Evolutionary conservation across 352 stramenopile genomes (phyloP).

Genomic region (Pythium rhizo-oryzae): DNA sequence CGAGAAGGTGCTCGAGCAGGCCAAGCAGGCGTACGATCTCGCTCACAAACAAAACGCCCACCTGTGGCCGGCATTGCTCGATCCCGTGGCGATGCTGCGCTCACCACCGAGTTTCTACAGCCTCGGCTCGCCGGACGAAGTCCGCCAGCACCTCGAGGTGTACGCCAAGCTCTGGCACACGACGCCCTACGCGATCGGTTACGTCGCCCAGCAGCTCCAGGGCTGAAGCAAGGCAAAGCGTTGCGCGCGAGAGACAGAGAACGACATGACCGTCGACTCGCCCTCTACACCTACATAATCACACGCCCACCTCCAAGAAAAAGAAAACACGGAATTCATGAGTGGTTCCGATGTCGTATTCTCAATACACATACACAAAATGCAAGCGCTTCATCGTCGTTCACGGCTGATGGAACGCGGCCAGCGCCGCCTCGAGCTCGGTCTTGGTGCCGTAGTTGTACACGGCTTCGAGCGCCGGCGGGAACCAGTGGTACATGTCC

Average conservation of each 20-base stretch:
- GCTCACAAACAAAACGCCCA: neutral
- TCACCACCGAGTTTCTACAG: neutral
- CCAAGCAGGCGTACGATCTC: neutral
- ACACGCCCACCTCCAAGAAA: no score
- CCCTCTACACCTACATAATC: no score
- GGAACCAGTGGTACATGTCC: slow-evolving; percentile 7
- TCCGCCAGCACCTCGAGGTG: slow-evolving; percentile 2
- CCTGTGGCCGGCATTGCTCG: neutral
- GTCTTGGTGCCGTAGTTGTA: neutral
- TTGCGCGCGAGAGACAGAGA: no score
- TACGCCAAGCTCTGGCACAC: slow-evolving; percentile 8
- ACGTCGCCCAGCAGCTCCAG: neutral
- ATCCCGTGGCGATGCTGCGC: neutral
- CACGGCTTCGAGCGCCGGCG: neutral
- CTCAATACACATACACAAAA: no score
- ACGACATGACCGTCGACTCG: no score
- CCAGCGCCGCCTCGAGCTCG: neutral
- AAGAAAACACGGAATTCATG: no score
- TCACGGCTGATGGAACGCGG: neutral
- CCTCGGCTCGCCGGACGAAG: slow-evolving; percentile 1
- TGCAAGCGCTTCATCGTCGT: no score
- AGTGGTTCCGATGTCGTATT: no score
- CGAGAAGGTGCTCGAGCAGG: slow-evolving; percentile 2
- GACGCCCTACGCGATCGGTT: slow-evolving; percentile 10
- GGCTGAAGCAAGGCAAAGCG: no score